Conservation (phyloP, 768 basidiomycete species). For the Daedaleopsis sinensis region DNA sequence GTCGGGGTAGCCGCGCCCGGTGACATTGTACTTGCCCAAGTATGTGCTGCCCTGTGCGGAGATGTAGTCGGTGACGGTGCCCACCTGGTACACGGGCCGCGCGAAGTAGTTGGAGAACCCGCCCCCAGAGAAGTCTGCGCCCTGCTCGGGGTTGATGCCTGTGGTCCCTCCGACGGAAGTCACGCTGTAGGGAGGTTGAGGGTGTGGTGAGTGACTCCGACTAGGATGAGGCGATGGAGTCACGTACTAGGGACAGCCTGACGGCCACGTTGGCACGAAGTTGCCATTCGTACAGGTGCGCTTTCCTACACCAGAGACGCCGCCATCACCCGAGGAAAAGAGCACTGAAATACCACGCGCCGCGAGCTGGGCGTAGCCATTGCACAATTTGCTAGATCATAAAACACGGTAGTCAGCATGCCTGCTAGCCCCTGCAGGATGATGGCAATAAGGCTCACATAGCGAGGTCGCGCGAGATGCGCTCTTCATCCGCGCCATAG, state of each 20-base stretch:
- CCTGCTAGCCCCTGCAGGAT: slow-evolving; percentile 17
- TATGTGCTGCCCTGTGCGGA: slow-evolving; percentile 30
- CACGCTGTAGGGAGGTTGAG: slow-evolving; percentile 6
- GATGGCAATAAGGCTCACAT: slow-evolving; percentile 34
- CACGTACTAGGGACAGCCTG: slow-evolving; percentile 42
- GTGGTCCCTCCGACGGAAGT: slow-evolving; percentile 66
- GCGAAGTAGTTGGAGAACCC: slow-evolving; percentile 40
- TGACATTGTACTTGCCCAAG: slow-evolving; percentile 33
- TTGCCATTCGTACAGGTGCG: slow-evolving; percentile 42
- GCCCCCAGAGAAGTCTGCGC: slow-evolving; percentile 35
- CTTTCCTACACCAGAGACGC: slow-evolving; percentile 52
- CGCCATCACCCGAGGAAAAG: slow-evolving; percentile 70
- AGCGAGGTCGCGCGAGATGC: slow-evolving; percentile 60
- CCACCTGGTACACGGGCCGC: slow-evolving; percentile 40
- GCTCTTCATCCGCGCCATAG: slow-evolving; percentile 73
- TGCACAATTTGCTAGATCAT: slow-evolving; percentile 49
- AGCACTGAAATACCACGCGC: slow-evolving; percentile 64
- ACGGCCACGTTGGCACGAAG: slow-evolving; percentile 61
- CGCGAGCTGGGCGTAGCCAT: slow-evolving; percentile 68
- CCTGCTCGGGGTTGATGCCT: slow-evolving; percentile 30
- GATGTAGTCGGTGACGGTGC: slow-evolving; percentile 40
- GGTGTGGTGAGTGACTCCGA: not conserved
- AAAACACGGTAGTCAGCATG: slow-evolving; percentile 53
- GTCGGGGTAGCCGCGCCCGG: slow-evolving; percentile 50
- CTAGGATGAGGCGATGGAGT: not conserved